Conservation (phyloP, 148 eudicot genomes). For the Spergularia marina region DNA sequence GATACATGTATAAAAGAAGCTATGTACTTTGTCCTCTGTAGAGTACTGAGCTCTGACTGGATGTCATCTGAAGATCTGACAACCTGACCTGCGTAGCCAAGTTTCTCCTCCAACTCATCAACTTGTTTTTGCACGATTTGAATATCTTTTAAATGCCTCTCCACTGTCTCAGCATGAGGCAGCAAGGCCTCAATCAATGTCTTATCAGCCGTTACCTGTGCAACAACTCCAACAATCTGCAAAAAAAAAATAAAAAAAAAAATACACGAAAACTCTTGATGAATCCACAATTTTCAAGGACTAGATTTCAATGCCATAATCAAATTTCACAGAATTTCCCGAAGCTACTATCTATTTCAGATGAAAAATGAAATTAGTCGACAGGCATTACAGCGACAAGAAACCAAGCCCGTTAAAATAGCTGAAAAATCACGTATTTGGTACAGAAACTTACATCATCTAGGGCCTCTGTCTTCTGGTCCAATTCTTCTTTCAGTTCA, state of each 20-base stretch:
- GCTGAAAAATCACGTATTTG: slow-evolving; percentile 15
- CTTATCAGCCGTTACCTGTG: slow-evolving; percentile 87
- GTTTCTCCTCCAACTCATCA: slow-evolving; percentile 59
- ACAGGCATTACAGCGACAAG: neutral
- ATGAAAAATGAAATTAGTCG: neutral
- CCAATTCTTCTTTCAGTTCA: slow-evolving; percentile 74
- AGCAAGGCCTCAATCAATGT: slow-evolving; percentile 69
- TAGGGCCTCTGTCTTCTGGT: slow-evolving; percentile 63
- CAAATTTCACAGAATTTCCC: neutral
- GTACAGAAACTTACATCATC: slow-evolving; percentile 75
- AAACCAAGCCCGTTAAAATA: neutral
- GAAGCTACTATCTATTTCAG: neutral
- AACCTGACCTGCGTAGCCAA: slow-evolving; percentile 58
- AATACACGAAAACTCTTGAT: neutral
- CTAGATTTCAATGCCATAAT: neutral
- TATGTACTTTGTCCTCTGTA: slow-evolving; percentile 56
- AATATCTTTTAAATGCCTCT: slow-evolving; percentile 62
- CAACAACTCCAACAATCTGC: slow-evolving; percentile 76
- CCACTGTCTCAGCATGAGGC: slow-evolving; percentile 67
- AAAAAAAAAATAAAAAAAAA: slow-evolving; percentile 17
- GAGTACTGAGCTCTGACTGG: slow-evolving; percentile 49
- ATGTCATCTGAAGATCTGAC: slow-evolving; percentile 64
- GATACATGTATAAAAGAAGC: slow-evolving; percentile 8
- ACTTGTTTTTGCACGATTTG: slow-evolving; percentile 51
- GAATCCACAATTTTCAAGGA: neutral